Evolutionary conservation across 1,139 yeast species (phyloP), one percentile per base, ranked within the genome.

Genomic region (Suhomyces bribrorum): DNA sequence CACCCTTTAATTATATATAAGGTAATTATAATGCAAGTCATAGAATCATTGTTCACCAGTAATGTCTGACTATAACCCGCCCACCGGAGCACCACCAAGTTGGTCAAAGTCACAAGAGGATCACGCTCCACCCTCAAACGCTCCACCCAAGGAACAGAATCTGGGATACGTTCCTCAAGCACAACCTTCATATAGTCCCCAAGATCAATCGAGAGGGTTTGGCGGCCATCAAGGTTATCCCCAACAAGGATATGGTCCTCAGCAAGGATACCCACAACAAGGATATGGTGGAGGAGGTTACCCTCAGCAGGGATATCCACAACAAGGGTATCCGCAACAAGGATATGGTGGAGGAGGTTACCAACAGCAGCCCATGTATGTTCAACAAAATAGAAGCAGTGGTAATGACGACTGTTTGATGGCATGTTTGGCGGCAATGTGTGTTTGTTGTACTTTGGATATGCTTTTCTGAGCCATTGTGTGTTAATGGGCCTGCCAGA

Each of bases 361-460:
- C 32, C 80, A 73, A 50, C 83, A 75, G 50, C 85, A 75, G 48
- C 87, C 86, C 0, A 73, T 80, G 54, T 81, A 81, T 47, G 86
- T 81, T 9, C 86, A 80, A 53, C 73, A 64, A 41, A 84, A 79
- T 50, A 76, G 62, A 40, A 65, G 63, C 22, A 62, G 62, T 16
- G 59, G 59, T 31, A 71, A 68, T 34, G 62, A 64, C 43, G 56
- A 56, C 14, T 83, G 88, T 61, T 70, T 82, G 54, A 72, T 79
- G 62, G 89, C 80, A 4, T 83, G 89, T 65, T 67, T 83, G 50
- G 88, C 82, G 20, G 88, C 86, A 8, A 50, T 82, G 61, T 83
- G 90, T 77, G 53, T 83, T 48, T 84, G 92, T 59, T 83, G 86
- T 62, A 79, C 89, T 5, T 65, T 83, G 51, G 89, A 83, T 56